A percentile compares a stretch with the other conserved stretches of the same genome.
These are phyloP conservation scores for Bipolaris bicolor DNA, from an alignment of 2,329 filamentous ascomycete species.

Conservation along the genomic window DNA sequence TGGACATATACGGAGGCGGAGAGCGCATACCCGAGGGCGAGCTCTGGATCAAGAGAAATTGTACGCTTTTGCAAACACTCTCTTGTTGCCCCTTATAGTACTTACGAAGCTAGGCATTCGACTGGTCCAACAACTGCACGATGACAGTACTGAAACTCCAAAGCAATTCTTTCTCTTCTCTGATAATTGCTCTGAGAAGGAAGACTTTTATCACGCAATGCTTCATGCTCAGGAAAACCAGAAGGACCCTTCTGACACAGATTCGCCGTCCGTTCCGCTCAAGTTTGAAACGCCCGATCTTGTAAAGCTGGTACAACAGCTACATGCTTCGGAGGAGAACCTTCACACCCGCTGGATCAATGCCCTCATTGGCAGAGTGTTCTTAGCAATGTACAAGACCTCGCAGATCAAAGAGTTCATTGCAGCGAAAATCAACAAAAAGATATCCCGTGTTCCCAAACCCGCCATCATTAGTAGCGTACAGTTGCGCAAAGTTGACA, in stretches of 20 bases:
- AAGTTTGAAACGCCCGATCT: constrained; percentile 85
- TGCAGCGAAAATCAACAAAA: constrained; percentile 87
- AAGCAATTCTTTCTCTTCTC: constrained; percentile 95
- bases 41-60: constrained; percentile 93
- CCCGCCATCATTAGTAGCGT: constrained; percentile 88
- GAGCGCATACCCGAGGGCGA: constrained; percentile 85
- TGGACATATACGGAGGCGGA: constrained; percentile 83
- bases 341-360: constrained; percentile 93
- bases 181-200: constrained; percentile 93
- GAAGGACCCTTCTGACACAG: constrained; percentile 56
- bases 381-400: constrained; percentile 86
- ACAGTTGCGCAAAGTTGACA: constrained; percentile 79
- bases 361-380: constrained; percentile 84
- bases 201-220: constrained; percentile 96
- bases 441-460: constrained; percentile 91
- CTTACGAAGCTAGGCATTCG: constrained; percentile 60
- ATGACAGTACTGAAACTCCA: constrained; percentile 63
- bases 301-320: constrained; percentile 83
- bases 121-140: constrained; percentile 69
- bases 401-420: constrained; percentile 79
- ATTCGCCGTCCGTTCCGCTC: constrained; percentile 70
- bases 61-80: constrained; percentile 42
- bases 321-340: constrained; percentile 92
- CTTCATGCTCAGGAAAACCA: constrained; percentile 81
- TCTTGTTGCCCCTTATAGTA: background rate